Evolutionary conservation across 495 filamentous ascomycete genomes (phyloP), one percentile per base, ranked within the genome.

Genomic region (Xylaria castorea): DNA sequence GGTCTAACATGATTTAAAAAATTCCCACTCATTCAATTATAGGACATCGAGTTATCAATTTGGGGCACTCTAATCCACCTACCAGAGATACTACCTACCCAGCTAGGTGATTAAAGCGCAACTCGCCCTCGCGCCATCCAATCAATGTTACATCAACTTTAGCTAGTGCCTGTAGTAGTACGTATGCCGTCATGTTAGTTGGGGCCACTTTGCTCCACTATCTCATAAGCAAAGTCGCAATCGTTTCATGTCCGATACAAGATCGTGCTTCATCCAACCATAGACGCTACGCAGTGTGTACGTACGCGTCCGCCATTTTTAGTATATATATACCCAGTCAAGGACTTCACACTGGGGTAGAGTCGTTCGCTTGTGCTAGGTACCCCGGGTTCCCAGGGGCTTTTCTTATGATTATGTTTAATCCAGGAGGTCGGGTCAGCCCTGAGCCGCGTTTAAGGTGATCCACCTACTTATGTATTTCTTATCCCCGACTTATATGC

Each of bases 71-170:
- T 32, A 27, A 27, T 57, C 53, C 27, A 57, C 27, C 11, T 32
- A 18, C n/a, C 34, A 25, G 34, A 34, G n/a, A 61, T 38, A 48
- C 38, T 65, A 65, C 40, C 40, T 48, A 50, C 63, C 44, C 22
- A 36, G 38, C 27, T 32, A 20, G 22, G 63, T 53, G 65, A 67
- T 55, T 38, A 38, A 40, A 55, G 16, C 16, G 46, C 48, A 22
- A 40, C 8, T 67, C 44, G n/a, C 32, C 18, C 38, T 44, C n/a
- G 14, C 48, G 18, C 65, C 50, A 68, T 68, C 66, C 30, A 40
- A 55, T 67, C 46, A 50, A 38, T 44, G 50, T 68, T 14, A 68
- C 50, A 57, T 68, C 48, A 57, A 51, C 50, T 44, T 61, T 38
- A 12, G 36, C n/a, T 64, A 44, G 38, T 27, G 2, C 27, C 11